Evolutionary conservation across 495 filamentous ascomycete genomes (phyloP).

Genomic region (Cryomyces antarcticus): DNA sequence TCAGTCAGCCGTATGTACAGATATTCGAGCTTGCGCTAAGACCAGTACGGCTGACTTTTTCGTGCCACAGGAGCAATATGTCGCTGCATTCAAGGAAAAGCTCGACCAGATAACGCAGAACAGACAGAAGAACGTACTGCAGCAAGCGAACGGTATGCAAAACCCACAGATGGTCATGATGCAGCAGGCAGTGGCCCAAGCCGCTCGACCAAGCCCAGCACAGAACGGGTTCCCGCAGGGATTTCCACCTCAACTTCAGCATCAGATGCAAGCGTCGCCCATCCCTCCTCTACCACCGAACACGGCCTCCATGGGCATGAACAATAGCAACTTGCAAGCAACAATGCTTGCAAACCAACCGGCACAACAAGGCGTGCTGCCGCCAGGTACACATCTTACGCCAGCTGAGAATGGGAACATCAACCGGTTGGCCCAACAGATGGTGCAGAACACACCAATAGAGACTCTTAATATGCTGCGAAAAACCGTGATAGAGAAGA

Average conservation of each 20-base stretch:
- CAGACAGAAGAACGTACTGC: constrained; percentile 1
- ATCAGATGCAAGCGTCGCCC: constrained; percentile 30
- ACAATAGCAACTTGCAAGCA: constrained; percentile 13
- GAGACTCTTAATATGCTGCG: too few species aligned
- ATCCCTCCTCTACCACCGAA: constrained; percentile 25
- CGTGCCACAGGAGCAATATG: constrained; percentile 2
- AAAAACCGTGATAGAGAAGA: too few species aligned
- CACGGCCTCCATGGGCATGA: constrained; percentile 21
- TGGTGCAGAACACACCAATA: too few species aligned
- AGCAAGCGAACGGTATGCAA: neutral
- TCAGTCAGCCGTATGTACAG: neutral
- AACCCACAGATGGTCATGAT: neutral
- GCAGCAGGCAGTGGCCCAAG: constrained; percentile 1
- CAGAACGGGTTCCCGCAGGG: constrained; percentile 22
- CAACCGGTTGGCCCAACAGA: neutral
- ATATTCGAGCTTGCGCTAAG: neutral
- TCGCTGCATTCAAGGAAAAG: constrained; percentile 1
- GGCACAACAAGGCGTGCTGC: neutral
- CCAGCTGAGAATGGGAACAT: neutral
- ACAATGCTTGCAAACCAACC: neutral
- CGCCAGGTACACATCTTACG: neutral
- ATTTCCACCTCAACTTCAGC: constrained; percentile 33
- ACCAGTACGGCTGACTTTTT: neutral
- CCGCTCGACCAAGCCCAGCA: neutral
- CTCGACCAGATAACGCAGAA: neutral